These are phyloP conservation scores for Meredithiella fracta DNA, from an alignment of 2,329 filamentous ascomycete species.

Conservation along the genomic window DNA sequence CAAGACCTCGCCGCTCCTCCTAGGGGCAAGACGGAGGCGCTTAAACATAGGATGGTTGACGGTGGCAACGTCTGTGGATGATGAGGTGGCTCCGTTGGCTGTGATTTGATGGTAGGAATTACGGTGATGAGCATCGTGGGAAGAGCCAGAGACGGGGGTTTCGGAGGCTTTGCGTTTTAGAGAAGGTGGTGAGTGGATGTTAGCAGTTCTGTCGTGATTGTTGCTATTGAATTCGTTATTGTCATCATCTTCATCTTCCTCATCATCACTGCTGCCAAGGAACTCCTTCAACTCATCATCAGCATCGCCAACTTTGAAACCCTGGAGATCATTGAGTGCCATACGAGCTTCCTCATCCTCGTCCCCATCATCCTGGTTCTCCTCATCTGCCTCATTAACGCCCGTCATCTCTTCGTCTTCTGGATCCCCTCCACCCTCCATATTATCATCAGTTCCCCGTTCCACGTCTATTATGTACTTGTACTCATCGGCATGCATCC, in stretches of 20 bases:
- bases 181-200: slow-evolving; percentile 14
- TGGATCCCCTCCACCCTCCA: slow-evolving; percentile 21
- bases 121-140: neutral
- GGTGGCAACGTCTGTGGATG: neutral
- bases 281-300: slow-evolving; percentile 66
- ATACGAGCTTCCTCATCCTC: slow-evolving; percentile 28
- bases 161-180: slow-evolving; percentile 16
- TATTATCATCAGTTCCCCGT: slow-evolving; percentile 7
- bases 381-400: slow-evolving; percentile 22
- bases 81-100: too few relatives aligned
- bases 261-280: slow-evolving; percentile 35
- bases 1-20: slow-evolving; percentile 20
- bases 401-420: slow-evolving; percentile 17
- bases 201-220: slow-evolving; percentile 15
- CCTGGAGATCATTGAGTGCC: slow-evolving; percentile 39
- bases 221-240: slow-evolving; percentile 15
- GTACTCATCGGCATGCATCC: slow-evolving; percentile 62
- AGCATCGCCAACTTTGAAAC: slow-evolving; percentile 44
- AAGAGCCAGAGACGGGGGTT: neutral
- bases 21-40: slow-evolving; percentile 19
- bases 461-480: slow-evolving; percentile 51
- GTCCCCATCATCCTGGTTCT: slow-evolving; percentile 21
- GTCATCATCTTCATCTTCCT: slow-evolving; percentile 18
- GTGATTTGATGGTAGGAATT: too few relatives aligned
- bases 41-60: slow-evolving; percentile 14